These are phyloP conservation scores for Boletus putidus DNA, from an alignment of 1,284 basidiomycete genomes.

Conservation along the genomic window DNA sequence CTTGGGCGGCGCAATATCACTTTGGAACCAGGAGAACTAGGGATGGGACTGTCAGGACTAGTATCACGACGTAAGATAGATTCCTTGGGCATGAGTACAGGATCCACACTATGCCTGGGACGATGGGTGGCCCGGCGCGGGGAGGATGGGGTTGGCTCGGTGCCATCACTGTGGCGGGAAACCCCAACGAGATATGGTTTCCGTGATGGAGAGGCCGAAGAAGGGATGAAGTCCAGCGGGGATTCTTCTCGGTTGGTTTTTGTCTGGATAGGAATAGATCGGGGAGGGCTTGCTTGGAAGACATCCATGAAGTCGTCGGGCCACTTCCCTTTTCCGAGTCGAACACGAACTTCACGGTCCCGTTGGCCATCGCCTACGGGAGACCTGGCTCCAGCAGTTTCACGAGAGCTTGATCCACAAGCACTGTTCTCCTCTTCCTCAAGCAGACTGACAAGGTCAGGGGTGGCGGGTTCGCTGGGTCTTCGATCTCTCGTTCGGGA, in stretches of 20 bases:
- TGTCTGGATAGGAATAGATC: constrained; percentile 37
- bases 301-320: constrained; percentile 75
- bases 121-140: constrained; percentile 62
- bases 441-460: constrained; percentile 64
- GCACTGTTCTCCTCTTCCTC: constrained; percentile 71
- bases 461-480: constrained; percentile 57
- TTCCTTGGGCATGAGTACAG: constrained; percentile 60
- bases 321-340: constrained; percentile 77
- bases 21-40: constrained; percentile 42
- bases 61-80: constrained; percentile 51
- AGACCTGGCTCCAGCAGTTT: constrained; percentile 31
- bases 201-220: constrained; percentile 55
- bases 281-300: constrained; percentile 41
- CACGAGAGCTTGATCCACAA: constrained; percentile 40
- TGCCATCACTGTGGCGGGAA: constrained; percentile 46
- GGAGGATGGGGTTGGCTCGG: constrained; percentile 49
- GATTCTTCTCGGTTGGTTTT: constrained; percentile 32
- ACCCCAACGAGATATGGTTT: constrained; percentile 56
- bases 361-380: constrained; percentile 19
- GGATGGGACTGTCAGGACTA: constrained; percentile 52
- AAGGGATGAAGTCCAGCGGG: constrained; percentile 37
- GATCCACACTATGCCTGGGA: constrained; percentile 58
- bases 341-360: constrained; percentile 43
- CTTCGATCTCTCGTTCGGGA: constrained; percentile 53
- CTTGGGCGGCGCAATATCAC: constrained; percentile 58